These are phyloP conservation scores for Lecanicillium sp. DNA, from an alignment of 2,329 filamentous ascomycete genomes.

Conservation along the genomic window DNA sequence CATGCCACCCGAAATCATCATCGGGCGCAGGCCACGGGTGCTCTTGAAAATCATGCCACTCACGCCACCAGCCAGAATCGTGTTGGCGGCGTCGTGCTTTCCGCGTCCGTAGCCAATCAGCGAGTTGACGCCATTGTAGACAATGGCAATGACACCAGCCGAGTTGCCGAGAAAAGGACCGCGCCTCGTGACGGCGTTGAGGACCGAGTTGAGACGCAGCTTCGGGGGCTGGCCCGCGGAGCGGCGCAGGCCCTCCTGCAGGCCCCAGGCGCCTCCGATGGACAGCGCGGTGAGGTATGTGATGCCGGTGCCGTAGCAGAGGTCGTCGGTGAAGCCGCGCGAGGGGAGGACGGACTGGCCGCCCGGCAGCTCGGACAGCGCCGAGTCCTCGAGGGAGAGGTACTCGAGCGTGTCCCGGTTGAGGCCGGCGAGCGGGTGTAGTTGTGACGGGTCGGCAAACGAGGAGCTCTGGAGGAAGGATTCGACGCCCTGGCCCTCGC, in stretches of 20 bases:
- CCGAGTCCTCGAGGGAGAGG: slow-evolving; percentile 85
- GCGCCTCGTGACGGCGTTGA: slow-evolving; percentile 88
- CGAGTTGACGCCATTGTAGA: slow-evolving; percentile 91
- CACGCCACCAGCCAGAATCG: slow-evolving; percentile 73
- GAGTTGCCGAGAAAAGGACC: slow-evolving; percentile 96
- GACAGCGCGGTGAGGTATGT: slow-evolving; percentile 86
- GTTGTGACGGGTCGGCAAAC: slow-evolving; percentile 76
- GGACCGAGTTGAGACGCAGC: slow-evolving; percentile 84
- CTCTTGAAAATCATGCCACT: slow-evolving; percentile 97
- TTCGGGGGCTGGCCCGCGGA: slow-evolving; percentile 75
- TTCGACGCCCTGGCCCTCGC: slow-evolving; percentile 70
- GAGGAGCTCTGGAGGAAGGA: slow-evolving; percentile 73
- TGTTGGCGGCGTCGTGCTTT: slow-evolving; percentile 86
- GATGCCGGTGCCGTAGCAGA: slow-evolving; percentile 94
- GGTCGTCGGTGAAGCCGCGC: slow-evolving; percentile 93
- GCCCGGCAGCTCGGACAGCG: slow-evolving; percentile 78
- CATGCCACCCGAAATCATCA: slow-evolving; percentile 89
- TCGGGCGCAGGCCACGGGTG: slow-evolving; percentile 79
- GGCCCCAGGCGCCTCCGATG: slow-evolving; percentile 82
- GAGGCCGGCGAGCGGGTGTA: slow-evolving; percentile 89
- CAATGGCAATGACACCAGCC: slow-evolving; percentile 88
- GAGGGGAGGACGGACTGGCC: slow-evolving; percentile 84
- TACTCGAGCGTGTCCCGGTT: slow-evolving; percentile 94
- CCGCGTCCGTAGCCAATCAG: slow-evolving; percentile 71
- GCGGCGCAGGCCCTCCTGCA: slow-evolving; percentile 80